Base-by-base conservation (phyloP, 169 alveolate genomes). In the Plasmodium falciparum region DNA sequence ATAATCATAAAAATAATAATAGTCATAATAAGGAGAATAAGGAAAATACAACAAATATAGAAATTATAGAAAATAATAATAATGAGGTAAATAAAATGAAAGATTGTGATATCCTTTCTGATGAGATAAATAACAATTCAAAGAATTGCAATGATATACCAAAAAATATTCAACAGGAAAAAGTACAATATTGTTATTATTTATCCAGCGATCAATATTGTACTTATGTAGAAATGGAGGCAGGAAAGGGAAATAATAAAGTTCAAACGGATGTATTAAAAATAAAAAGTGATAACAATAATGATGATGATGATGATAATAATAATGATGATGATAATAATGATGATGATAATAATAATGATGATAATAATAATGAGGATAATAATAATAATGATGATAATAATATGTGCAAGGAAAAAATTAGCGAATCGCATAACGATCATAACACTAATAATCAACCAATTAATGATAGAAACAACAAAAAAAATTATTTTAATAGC, bases 401-500 rank as follows among this genome's bases (percentile, higher is more conserved):
- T 47, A 54, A 3, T 15, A 5, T 24, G 12, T 20, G 71, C 65
- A 43, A 20, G 8, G 17, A 11, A 76, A 50, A 58, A 47, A 58
- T 58, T 2, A 29, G 59, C 0, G 47, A 39, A 39, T 39, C 11
- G 9, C 47, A 5, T 39, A 39, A 58, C 3, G 67, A 58, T 17
- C 15, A 15, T 12, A 39, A 39, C 9, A 39, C 47, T 39, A 39
- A 39, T 5, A 5, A 6, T 6, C 13, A 7, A 50, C 20, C 12
- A 15, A 52, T 26, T 7, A 43, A 12, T 7, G 50, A 73, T 13
- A 74, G 24, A 11, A 65, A 76, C 15, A 33, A 24, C 0, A 50
- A 76, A 50, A 49, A 26, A 43, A 76, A 76, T 17, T 76, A 76
- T 59, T 76, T 76, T 45, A 76, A 59, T 71, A 49, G 67, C 58